These are phyloP conservation scores for Monosporascus ibericus DNA, from an alignment of 2,329 filamentous ascomycete genomes.

Conservation along the genomic window DNA sequence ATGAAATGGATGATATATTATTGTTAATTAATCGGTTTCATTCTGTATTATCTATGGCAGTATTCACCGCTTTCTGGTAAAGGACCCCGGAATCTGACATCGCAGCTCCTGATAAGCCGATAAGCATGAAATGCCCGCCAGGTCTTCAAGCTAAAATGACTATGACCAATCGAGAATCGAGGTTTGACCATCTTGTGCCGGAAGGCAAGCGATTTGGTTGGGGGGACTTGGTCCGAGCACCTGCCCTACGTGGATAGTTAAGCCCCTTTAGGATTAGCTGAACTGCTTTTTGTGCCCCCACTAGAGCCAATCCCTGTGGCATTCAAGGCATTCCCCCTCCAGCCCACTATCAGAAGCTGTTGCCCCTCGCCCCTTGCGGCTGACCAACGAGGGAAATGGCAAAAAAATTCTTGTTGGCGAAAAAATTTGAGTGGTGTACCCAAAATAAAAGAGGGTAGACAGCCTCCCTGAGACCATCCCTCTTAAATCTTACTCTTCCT, in stretches of 20 bases:
- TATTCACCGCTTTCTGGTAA: too few relatives aligned
- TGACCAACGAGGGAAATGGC: not conserved
- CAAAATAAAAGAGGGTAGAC: conserved; percentile 11
- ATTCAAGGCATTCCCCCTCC: not conserved
- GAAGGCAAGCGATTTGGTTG: not conserved
- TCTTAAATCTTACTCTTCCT: not conserved
- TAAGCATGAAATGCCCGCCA: conserved; percentile 1
- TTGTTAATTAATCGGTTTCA: too few relatives aligned
- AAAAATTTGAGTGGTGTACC: not conserved
- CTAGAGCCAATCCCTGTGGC: not conserved
- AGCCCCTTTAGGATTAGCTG: not conserved
- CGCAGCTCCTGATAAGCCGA: not conserved
- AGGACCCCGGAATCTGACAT: too few relatives aligned
- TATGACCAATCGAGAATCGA: conserved; percentile 2
- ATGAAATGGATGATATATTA: too few relatives aligned
- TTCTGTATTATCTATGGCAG: too few relatives aligned
- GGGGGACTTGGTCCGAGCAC: not conserved
- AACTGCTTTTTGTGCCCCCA: not conserved
- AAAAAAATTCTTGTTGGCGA: not conserved
- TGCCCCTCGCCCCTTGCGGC: not conserved
- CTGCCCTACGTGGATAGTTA: not conserved
- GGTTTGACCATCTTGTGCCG: conserved; percentile 2
- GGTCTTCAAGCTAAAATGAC: not conserved
- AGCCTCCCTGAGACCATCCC: conserved; percentile 1
- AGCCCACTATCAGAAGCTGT: not conserved